Evolutionary conservation across 2,329 filamentous ascomycete species (phyloP), one percentile per base, ranked within the genome.

Genomic region (Fusarium sambucinum): DNA sequence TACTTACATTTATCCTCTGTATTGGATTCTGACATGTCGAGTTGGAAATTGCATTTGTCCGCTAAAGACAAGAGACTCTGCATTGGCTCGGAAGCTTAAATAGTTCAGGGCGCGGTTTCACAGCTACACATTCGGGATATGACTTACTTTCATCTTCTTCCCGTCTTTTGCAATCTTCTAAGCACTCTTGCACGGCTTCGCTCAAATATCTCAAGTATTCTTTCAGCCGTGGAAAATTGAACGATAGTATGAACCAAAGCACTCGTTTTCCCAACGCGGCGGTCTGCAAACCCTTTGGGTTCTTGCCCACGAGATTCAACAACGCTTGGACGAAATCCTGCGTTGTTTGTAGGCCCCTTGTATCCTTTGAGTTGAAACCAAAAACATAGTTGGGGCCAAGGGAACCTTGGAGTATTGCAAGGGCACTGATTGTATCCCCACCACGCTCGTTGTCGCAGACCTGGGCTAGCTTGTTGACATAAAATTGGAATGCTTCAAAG

Each of bases 181-280:
- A 21, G 17, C 63, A 66, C 6, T 27, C 14, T 7, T 29, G 9
- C 9, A 35, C 46, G 1, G 51, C 37, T 3, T 9, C 5, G 1
- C 14, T 40, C 12, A 17, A 37, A 8, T 3, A 2, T 5, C 45
- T 2, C 5, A 48, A 3, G 29, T 66, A 66, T 12, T 47, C 40
- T 21, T 1, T 5, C 2, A 63, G n/a, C 5, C 63, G 13, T 1
- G 46, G 12, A 2, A 60, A 21, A 16, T 67, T 64, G 3, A 60
- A 67, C 1, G 14, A 25, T 2, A 67, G 17, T 9, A 64, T 64
- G 13, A 35, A 33, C 47, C 56, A 51, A 3, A 72, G 38, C 16
- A 67, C 56, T 12, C 57, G 40, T 23, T 68, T 72, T 6, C 32
- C 13, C 3, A 71, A 16, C 6, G 69, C 17, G 9, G 38, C 37